A percentile compares a stretch with the other conserved stretches of the same genome.
phyloP scores from a whole-genome alignment of 768 basidiomycete genomes.

The Mycena maculata region DNA sequence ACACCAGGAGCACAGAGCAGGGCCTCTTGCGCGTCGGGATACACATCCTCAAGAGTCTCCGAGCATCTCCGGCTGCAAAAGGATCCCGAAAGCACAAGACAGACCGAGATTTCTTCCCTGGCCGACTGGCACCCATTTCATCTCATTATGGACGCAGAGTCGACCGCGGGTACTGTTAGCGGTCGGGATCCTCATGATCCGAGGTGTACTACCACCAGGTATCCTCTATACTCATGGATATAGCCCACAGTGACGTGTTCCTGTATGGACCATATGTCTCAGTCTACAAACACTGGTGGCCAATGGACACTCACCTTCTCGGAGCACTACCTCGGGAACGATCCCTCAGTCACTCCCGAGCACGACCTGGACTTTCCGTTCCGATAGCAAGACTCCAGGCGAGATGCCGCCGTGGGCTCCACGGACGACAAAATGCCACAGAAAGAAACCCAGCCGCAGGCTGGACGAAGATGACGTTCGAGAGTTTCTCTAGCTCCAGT shows the following conservation, averaged over 20 bases:
- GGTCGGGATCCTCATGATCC: not conserved
- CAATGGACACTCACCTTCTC: not conserved
- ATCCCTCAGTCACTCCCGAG: too few species aligned
- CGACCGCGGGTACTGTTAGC: not conserved
- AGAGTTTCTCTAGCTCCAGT: not conserved
- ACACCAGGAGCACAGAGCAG: too few species aligned
- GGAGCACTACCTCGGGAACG: not conserved
- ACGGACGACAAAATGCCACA: not conserved
- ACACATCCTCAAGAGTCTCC: not conserved
- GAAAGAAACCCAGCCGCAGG: not conserved
- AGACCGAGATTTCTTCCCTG: not conserved
- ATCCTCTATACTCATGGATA: not conserved
- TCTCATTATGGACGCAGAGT: not conserved
- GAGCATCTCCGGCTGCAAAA: not conserved
- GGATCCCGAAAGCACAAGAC: not conserved
- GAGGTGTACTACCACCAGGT: not conserved
- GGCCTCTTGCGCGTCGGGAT: not conserved
- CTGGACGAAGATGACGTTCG: not conserved
- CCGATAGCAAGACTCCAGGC: too few species aligned
- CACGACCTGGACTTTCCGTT: too few species aligned
- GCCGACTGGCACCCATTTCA: not conserved
- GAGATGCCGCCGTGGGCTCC: too few species aligned
- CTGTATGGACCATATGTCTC: not conserved
- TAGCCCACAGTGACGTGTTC: not conserved
- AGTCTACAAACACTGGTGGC: not conserved